phyloP scores from a whole-genome alignment of 768 basidiomycete genomes.

The Lactifluus volemus region DNA sequence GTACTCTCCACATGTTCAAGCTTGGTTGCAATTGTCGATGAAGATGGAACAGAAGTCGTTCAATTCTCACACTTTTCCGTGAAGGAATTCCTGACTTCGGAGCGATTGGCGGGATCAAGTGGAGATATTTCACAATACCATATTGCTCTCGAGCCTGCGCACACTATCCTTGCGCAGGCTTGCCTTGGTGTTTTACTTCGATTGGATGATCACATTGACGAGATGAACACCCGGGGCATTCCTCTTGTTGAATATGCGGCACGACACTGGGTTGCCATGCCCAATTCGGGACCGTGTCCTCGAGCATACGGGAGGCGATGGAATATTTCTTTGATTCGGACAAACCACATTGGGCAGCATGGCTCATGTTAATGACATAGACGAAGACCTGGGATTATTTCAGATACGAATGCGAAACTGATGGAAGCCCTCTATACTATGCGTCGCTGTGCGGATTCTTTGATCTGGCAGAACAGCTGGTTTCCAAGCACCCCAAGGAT shows the following conservation, averaged over 20 bases:
- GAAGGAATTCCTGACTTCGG: conserved; percentile 2
- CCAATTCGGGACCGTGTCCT: neutral
- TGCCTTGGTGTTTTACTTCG: neutral
- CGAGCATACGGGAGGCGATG: neutral
- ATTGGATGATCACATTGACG: neutral
- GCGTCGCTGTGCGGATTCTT: neutral
- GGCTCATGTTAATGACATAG: neutral
- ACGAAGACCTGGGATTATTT: neutral
- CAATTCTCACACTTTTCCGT: conserved; percentile 8
- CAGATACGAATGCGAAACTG: accelerated
- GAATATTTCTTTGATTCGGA: neutral
- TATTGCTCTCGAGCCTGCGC: neutral
- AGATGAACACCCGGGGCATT: neutral
- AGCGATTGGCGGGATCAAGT: neutral
- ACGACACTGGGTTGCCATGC: neutral
- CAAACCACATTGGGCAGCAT: neutral
- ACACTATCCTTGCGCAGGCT: conserved; percentile 2
- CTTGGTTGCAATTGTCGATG: neutral
- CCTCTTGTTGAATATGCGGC: neutral
- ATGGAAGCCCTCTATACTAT: neutral
- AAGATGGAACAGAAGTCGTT: neutral
- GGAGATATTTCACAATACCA: neutral
- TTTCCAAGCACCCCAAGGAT: neutral
- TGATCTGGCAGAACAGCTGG: neutral
- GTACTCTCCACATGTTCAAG: conserved; percentile 9